These are phyloP conservation scores for Eucalyptus marginata DNA, from an alignment of 345 rosid genomes.

Conservation along the genomic window DNA sequence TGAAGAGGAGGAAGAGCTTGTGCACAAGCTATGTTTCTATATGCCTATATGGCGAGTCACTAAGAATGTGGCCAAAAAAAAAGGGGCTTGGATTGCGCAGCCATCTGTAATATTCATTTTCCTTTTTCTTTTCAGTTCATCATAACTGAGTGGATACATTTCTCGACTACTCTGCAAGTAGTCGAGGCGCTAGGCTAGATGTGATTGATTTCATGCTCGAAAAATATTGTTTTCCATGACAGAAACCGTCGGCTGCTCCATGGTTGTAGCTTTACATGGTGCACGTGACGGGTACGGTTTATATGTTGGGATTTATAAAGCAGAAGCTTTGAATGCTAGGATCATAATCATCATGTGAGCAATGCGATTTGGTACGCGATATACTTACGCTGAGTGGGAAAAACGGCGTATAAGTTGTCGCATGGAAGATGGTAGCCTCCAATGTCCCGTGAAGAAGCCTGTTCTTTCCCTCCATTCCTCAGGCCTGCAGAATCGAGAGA, in stretches of 20 bases:
- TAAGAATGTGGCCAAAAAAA: neutral
- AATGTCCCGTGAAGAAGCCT: slow-evolving; percentile 81
- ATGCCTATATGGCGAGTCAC: neutral
- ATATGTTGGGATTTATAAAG: neutral
- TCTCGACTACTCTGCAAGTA: neutral
- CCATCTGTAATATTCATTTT: neutral
- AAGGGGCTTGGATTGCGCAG: neutral
- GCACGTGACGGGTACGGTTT: neutral
- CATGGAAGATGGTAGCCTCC: slow-evolving; percentile 72
- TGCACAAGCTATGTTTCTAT: neutral
- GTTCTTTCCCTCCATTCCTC: slow-evolving; percentile 14
- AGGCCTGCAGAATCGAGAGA: neutral
- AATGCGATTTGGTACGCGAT: neutral
- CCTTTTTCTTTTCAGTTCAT: neutral
- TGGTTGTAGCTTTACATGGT: neutral
- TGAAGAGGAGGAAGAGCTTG: neutral
- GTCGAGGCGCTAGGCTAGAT: neutral
- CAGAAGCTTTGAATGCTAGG: neutral
- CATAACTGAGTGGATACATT: neutral
- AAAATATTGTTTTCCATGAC: neutral
- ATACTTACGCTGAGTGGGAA: slow-evolving; percentile 60
- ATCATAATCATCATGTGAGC: neutral
- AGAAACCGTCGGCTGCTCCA: neutral
- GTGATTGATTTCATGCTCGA: neutral
- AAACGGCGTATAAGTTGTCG: slow-evolving; percentile 49